Percentiles rank a stretch among this genome's conserved stretches.
Conservation (phyloP, 352 stramenopile genomes). For the Phytophthora citrophthora region DNA sequence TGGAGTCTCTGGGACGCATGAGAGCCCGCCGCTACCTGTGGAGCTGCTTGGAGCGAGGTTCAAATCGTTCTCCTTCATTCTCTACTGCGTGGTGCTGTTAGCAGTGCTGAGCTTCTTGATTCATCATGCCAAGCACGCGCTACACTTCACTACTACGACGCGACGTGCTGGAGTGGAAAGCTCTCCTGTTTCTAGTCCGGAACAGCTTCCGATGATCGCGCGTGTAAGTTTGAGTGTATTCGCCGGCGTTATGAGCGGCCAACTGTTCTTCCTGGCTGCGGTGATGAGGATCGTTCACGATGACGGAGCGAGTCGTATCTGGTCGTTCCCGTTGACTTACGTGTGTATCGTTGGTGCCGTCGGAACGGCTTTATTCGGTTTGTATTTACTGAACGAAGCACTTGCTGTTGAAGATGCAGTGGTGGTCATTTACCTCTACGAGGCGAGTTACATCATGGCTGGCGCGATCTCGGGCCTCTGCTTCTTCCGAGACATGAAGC, state of each 20-base stretch:
- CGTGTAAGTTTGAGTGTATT: conserved; percentile 69
- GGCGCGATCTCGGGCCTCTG: conserved; percentile 79
- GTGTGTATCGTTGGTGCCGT: conserved; percentile 68
- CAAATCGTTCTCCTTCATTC: conserved; percentile 62
- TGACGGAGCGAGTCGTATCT: conserved; percentile 48
- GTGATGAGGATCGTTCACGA: conserved; percentile 74
- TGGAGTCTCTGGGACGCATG: conserved; percentile 70
- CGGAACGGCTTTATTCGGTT: conserved; percentile 61
- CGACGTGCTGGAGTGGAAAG: conserved; percentile 33
- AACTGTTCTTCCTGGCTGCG: conserved; percentile 81
- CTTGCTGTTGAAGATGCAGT: conserved; percentile 85
- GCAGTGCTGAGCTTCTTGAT: conserved; percentile 55
- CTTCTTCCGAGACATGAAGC: conserved; percentile 84
- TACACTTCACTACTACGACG: conserved; percentile 51
- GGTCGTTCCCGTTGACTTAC: conserved; percentile 70
- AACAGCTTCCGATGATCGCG: conserved; percentile 42
- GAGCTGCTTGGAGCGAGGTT: conserved; percentile 63
- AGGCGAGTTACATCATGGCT: conserved; percentile 79
- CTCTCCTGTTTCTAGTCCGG: conserved; percentile 27
- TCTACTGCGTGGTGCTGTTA: conserved; percentile 60
- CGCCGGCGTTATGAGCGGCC: conserved; percentile 72
- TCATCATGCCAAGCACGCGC: conserved; percentile 57
- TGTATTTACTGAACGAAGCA: conserved; percentile 80
- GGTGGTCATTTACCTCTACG: conserved; percentile 86
- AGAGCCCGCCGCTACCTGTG: conserved; percentile 64